Evolutionary conservation across 257 asterid species (phyloP), one percentile per base, ranked within the genome.

Genomic region (Striga asiatica): DNA sequence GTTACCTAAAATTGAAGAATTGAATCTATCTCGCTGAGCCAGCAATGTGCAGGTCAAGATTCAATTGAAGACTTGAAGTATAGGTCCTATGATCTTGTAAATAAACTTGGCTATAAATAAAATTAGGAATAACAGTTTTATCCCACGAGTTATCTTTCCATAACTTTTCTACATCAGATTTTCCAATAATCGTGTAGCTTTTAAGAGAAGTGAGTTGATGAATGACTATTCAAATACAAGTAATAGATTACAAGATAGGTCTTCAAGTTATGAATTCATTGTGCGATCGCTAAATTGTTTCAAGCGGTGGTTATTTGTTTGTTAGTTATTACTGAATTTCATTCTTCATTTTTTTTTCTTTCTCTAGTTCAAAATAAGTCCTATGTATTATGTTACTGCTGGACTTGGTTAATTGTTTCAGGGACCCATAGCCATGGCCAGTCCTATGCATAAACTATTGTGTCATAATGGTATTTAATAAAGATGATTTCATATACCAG

Each of bases 371-470:
- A n/a, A n/a, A n/a, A 48, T 18, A 47, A 38, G 19, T 50, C 41
- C 56, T 23, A 24, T 22, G 41, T 21, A 35, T 34, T 41, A 41
- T 2, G 50, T 29, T 34, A 32, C n/a, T 21, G 16, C 46, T 60
- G 34, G 37, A 48, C 57, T 48, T 31, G 66, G 38, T 49, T 45
- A 32, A 14, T 31, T 60, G 50, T 21, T 47, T 38, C 11, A 10
- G 34, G 13, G 34, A 47, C 31, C 50, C 38, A 22, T 60, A 48
- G 50, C 29, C 50, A 7, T 49, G 50, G 25, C 14, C 27, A 48
- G 8, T 38, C 49, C 32, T 21, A 32, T 48, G 14, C 13, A 49
- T 20, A 5, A 35, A 48, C 28, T n/a, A 29, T 7, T n/a, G n/a
- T n/a, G n/a, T n/a, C n/a, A n/a, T n/a, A n/a, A n/a, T n/a, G n/a